Conservation (phyloP, 495 filamentous ascomycete species). For the Podospora australis region DNA sequence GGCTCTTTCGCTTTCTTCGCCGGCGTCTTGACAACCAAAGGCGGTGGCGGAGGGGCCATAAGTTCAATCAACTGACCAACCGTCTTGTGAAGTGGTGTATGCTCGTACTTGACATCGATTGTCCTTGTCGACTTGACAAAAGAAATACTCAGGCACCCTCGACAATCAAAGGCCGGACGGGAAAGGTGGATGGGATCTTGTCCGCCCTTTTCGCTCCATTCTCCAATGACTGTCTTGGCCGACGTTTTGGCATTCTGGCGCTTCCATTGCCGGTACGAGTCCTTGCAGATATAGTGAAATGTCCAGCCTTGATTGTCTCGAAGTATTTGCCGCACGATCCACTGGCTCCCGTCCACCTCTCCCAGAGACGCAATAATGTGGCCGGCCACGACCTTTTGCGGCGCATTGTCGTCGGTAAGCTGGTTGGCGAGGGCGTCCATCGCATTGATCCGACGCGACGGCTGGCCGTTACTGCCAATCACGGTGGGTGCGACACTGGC, state of each 20-base stretch:
- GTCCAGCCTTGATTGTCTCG: slow-evolving; percentile 38
- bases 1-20: slow-evolving; percentile 40
- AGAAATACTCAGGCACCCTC: slow-evolving; percentile 36
- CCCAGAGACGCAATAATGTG: slow-evolving; percentile 34
- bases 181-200: slow-evolving; percentile 35
- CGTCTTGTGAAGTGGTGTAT: slow-evolving; percentile 42
- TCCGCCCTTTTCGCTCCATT: slow-evolving; percentile 34
- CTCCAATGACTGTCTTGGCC: slow-evolving; percentile 31
- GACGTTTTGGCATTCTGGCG: slow-evolving; percentile 34
- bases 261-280: slow-evolving; percentile 40
- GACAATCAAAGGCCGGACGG: slow-evolving; percentile 46
- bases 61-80: slow-evolving; percentile 37
- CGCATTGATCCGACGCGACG: slow-evolving; percentile 20
- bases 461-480: slow-evolving; percentile 3
- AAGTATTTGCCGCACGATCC: slow-evolving; percentile 35
- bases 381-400: slow-evolving; percentile 36
- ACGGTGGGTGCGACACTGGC: slow-evolving; percentile 8
- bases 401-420: slow-evolving; percentile 32
- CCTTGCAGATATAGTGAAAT: slow-evolving; percentile 43
- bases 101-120: slow-evolving; percentile 41
- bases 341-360: slow-evolving; percentile 34
- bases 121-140: slow-evolving; percentile 33
- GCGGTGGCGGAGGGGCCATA: slow-evolving; percentile 25
- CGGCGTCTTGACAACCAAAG: slow-evolving; percentile 12
- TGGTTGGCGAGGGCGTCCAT: slow-evolving; percentile 39